Conservation (phyloP, 176 grass and related monocot species). For the Rhynchospora pubera region DNA sequence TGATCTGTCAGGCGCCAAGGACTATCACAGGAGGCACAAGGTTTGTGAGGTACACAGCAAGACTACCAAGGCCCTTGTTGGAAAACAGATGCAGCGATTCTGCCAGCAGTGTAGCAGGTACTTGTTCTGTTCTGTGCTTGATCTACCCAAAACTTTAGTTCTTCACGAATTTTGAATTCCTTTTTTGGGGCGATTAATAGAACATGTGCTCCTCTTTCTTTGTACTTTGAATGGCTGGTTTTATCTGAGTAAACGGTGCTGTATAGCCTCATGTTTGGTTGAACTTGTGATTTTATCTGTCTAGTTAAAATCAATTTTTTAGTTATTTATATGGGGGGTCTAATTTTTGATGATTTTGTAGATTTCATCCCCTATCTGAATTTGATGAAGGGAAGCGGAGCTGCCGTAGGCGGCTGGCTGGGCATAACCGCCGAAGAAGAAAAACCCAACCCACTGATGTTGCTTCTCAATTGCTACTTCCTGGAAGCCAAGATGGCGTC, state of each 20-base stretch:
- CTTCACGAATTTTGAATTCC: neutral
- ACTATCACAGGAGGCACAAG: slow-evolving; percentile 91
- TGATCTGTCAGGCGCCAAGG: slow-evolving; percentile 86
- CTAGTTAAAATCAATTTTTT: neutral
- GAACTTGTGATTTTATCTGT: neutral
- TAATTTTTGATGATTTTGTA: slow-evolving; percentile 39
- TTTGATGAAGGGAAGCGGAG: slow-evolving; percentile 98
- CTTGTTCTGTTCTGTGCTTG: slow-evolving; percentile 4
- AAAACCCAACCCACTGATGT: slow-evolving; percentile 88
- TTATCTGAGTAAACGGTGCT: neutral
- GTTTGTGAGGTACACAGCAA: slow-evolving; percentile 91
- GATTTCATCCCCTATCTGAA: slow-evolving; percentile 89
- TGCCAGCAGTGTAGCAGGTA: slow-evolving; percentile 99
- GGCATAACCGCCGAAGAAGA: slow-evolving; percentile 83
- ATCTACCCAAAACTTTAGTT: neutral
- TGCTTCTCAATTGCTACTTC: slow-evolving; percentile 62
- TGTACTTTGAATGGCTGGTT: neutral
- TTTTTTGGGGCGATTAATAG: neutral
- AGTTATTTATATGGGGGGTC: slow-evolving; percentile 17
- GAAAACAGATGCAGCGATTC: slow-evolving; percentile 87
- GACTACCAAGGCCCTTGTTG: slow-evolving; percentile 77
- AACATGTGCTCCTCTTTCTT: neutral
- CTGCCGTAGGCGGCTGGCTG: slow-evolving; percentile 85
- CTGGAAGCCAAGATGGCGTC: slow-evolving; percentile 71
- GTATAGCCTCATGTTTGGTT: neutral